Evolutionary conservation across 805 yeast species (phyloP).

Genomic region (Saccharomycopsis amapae): DNA sequence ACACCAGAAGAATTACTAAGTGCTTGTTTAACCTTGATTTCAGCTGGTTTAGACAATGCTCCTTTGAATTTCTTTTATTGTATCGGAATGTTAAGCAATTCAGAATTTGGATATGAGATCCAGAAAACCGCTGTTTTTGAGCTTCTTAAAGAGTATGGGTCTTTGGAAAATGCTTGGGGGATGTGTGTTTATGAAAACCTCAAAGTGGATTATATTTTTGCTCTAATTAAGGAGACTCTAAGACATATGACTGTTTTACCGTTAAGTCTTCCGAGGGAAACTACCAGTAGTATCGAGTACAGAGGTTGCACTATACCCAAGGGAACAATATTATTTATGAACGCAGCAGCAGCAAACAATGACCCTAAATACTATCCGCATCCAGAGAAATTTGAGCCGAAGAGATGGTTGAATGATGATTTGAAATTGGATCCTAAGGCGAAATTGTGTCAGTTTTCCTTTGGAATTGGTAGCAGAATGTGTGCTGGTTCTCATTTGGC

Average conservation of each 20-base stretch:
- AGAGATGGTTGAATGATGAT: conserved; percentile 39
- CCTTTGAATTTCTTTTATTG: conserved; percentile 57
- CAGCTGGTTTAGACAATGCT: conserved; percentile 73
- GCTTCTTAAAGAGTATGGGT: conserved; percentile 32
- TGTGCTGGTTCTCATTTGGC: conserved; percentile 67
- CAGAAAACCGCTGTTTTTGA: conserved; percentile 40
- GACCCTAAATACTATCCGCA: conserved; percentile 38
- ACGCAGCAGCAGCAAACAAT: conserved; percentile 65
- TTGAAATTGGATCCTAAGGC: conserved; percentile 19
- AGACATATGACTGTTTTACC: conserved; percentile 63
- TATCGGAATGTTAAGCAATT: conserved; percentile 50
- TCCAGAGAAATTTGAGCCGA: conserved; percentile 46
- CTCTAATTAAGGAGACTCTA: conserved; percentile 56
- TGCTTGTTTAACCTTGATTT: conserved; percentile 65
- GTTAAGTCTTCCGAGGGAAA: conserved; percentile 53
- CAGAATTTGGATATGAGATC: conserved; percentile 30
- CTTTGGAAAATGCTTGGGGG: conserved; percentile 32
- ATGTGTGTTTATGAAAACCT: conserved; percentile 26
- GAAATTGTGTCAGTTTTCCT: conserved; percentile 36
- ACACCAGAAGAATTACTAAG: conserved; percentile 42
- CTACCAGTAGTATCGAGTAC: conserved; percentile 44
- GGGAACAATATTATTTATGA: conserved; percentile 54
- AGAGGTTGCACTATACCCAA: conserved; percentile 41
- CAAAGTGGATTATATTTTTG: conserved; percentile 44
- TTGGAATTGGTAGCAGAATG: conserved; percentile 68